Evolutionary conservation across 2,329 filamentous ascomycete species (phyloP).

Genomic region (Phaeomoniella chlamydospora): DNA sequence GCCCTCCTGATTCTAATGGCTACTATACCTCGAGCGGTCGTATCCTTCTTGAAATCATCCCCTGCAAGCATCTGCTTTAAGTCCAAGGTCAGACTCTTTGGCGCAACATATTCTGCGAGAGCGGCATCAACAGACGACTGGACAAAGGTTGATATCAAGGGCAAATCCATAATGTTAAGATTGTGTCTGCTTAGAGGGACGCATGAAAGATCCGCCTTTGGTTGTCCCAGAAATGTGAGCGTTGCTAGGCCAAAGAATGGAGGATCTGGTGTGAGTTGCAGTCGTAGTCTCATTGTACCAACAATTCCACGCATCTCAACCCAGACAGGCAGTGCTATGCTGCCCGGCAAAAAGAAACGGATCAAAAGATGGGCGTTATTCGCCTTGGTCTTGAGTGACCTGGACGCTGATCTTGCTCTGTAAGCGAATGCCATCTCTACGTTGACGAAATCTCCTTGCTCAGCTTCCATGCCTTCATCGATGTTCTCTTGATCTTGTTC

Average conservation of each 20-base stretch:
- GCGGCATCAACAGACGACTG: constrained; percentile 61
- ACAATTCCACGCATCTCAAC: constrained; percentile 60
- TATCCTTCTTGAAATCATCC: constrained; percentile 68
- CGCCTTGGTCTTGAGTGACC: constrained; percentile 45
- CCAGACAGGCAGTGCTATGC: constrained; percentile 50
- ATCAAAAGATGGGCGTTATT: constrained; percentile 61
- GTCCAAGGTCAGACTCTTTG: constrained; percentile 59
- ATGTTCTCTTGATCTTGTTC: constrained; percentile 20
- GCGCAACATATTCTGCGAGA: constrained; percentile 60
- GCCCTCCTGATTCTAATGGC: constrained; percentile 53
- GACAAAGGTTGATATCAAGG: constrained; percentile 60
- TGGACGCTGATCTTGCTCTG: constrained; percentile 45
- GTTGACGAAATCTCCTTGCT: constrained; percentile 67
- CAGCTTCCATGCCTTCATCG: constrained; percentile 54
- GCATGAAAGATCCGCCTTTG: constrained; percentile 56
- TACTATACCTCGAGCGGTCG: constrained; percentile 47
- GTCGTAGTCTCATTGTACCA: constrained; percentile 52
- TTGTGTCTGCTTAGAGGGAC: constrained; percentile 54
- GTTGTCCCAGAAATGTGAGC: constrained; percentile 60
- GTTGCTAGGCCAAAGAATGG: constrained; percentile 66
- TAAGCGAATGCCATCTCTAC: constrained; percentile 64
- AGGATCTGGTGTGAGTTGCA: constrained; percentile 62
- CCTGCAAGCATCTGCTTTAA: constrained; percentile 65
- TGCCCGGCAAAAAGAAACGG: constrained; percentile 53
- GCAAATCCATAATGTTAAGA: constrained; percentile 61